Evolutionary conservation across 2,329 filamentous ascomycete species (phyloP), one percentile per base, ranked within the genome.

Genomic region (Alternaria sp.): DNA sequence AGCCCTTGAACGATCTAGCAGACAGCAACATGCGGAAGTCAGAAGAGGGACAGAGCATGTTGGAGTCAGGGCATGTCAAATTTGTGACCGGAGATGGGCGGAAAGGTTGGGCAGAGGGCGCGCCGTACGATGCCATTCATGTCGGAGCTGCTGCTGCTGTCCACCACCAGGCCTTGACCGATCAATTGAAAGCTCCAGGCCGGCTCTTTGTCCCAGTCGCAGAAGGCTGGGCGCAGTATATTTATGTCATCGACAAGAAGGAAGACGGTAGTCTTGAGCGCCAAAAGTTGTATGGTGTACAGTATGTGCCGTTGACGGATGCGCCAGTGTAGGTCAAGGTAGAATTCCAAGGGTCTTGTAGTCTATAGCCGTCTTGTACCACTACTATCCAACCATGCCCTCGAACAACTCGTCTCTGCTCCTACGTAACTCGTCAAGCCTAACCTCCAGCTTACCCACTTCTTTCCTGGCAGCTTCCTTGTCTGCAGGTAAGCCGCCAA

Each of bases 41-140:
- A 41, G 71, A 66, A 16, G 74, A 76, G 12, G 83, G 83, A 0
- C 67, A 85, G 85, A 74, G 76, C 11, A 79, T 96, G 56, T 78
- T 97, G 14, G 84, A 85, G 2, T 81, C 78, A 0, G 91, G 90
- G 0, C 85, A 84, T 71, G 86, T 94, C 43, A 82, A 83, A 59
- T 96, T 96, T 73, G 84, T 94, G 2, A 84, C 88, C 0, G 93
- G 89, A 0, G 94, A 97, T 80, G 83, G 83, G 12, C 69, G 83
- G 62, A 74, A 78, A 55, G 83, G 83, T 3, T 84, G 78, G 77
- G 59, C 52, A 28, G 80, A 82, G 12, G 84, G 81, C 63, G 69
- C 73, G 18, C 85, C 88, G 0, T 99, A 94, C 84, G 93, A 98
- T 84, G 94, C 92, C 3, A 98, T 99, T 61, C 95, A 98, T 76